Conservation (phyloP, 2,329 filamentous ascomycete species). For the Apiospora sp. region DNA sequence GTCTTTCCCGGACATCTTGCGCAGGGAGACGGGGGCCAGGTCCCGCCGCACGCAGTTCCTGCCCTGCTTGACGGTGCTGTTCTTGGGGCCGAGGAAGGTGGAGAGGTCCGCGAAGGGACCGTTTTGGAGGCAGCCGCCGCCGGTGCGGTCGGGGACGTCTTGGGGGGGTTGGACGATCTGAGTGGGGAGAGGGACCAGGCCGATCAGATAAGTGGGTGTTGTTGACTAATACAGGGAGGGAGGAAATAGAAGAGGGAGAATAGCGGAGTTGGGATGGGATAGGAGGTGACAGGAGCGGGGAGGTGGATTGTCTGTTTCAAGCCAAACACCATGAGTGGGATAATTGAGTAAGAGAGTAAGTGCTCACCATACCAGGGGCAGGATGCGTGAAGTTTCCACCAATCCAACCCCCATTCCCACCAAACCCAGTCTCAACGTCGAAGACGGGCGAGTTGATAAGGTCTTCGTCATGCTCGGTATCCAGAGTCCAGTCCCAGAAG, state of each 20-base stretch:
- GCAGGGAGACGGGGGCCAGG: background rate
- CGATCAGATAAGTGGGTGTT: background rate
- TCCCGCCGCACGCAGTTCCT: conserved; percentile 7
- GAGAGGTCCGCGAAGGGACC: conserved; percentile 19
- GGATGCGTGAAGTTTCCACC: conserved; percentile 24
- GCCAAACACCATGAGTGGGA: background rate
- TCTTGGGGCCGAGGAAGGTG: conserved; percentile 1
- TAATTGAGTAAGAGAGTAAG: too few relatives aligned
- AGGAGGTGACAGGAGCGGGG: background rate
- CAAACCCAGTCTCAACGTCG: conserved; percentile 28
- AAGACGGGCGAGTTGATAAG: conserved; percentile 30
- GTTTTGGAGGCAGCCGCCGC: conserved; percentile 15
- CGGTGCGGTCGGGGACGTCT: conserved; percentile 22
- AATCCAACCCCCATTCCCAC: conserved; percentile 29
- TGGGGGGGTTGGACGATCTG: conserved; percentile 7
- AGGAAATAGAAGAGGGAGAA: too few relatives aligned
- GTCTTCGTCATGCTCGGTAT: conserved; percentile 23
- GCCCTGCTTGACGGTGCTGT: background rate
- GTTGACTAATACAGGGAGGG: background rate
- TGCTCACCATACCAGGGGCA: conserved; percentile 18
- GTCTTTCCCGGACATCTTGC: background rate
- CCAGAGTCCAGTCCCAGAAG: conserved; percentile 34
- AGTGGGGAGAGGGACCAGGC: background rate
- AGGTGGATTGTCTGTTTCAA: background rate
- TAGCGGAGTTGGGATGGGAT: background rate